Base-by-base conservation (phyloP, 2,329 filamentous ascomycete species). In the Aspergillus alliaceus region DNA sequence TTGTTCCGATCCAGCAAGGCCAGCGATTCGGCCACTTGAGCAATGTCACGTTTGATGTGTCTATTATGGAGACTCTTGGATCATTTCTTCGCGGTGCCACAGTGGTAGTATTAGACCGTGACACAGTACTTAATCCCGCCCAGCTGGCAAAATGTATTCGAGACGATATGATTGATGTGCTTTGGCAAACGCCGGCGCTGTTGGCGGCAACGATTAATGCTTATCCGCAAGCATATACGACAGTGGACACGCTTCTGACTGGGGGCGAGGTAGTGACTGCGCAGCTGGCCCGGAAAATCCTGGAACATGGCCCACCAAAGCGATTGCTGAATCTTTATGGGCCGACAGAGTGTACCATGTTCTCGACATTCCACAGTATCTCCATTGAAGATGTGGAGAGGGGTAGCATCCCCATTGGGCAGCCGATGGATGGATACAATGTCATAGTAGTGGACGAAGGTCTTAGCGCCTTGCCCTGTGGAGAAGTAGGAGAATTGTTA, bases 341-440 rank as follows among this genome's bases (percentile, higher is more conserved):
- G 3, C 58, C 58, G 8, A 62, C 58, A 1, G 59, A 62, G 22
- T 31, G 22, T 15, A 53, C 51, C 3, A 40, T 59, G 3, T 53
- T 51, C 14, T 25, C 55, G 0, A 35, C 53, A n/a, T 55, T 24
- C 12, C 63, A 64, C 15, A 15, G 46, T 9, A 51, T 69, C 15
- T 60, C 64, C 0, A 40, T 51, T 1, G 54, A 64, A 0, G 67
- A 69, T 34, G 34, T 57, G 1, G 20, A 57, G 3, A 25, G 8
- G 2, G 59, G 54, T 1, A 31, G 12, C 2, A 53, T 67, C 8
- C 89, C 90, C 6, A 62, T 66, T 20, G 66, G 66, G 1, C 54
- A 52, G 29, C 59, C 63, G 1, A 56, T 66, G 18, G 60, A 59
- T 2, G 40, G 53, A 9, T 62, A 57, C 3, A 35, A 56, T 1